Conservation (phyloP, 139 green algal genomes). For the Haematococcus lacustris region DNA sequence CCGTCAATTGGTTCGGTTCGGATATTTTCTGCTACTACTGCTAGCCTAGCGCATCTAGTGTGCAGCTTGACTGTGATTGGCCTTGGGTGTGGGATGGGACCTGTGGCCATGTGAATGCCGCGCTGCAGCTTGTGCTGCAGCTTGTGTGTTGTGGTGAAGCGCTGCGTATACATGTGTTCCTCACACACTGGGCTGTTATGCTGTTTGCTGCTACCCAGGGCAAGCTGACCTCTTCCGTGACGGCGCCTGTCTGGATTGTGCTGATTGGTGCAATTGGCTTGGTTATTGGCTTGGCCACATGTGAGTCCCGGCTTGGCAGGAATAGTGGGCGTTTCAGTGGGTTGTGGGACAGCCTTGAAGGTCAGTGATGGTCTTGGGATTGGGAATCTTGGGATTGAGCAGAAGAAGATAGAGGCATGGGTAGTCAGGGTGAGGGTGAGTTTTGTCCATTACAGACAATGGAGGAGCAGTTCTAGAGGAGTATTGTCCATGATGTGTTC, state of each 20-base stretch:
- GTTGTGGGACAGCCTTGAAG: too few relatives aligned
- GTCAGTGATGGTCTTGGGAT: not conserved
- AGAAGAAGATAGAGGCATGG: too few relatives aligned
- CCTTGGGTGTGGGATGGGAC: too few relatives aligned
- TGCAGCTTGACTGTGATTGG: not conserved
- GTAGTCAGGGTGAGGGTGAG: not conserved
- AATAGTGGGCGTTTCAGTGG: not conserved
- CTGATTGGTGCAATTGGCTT: constrained; percentile 33
- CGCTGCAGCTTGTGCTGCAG: too few relatives aligned
- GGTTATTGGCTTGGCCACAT: constrained; percentile 45
- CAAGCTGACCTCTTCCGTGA: constrained; percentile 12
- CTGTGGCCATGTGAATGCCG: too few relatives aligned
- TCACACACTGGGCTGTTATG: not conserved
- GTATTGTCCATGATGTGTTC: constrained; percentile 16
- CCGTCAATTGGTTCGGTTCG: too few relatives aligned
- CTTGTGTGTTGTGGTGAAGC: too few relatives aligned
- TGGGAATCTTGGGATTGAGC: not conserved
- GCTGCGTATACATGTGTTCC: too few relatives aligned
- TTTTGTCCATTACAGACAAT: too few relatives aligned
- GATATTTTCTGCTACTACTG: too few relatives aligned
- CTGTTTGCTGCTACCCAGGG: constrained; percentile 9
- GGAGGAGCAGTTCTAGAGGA: not conserved
- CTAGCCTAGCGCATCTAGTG: not conserved
- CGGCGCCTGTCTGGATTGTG: constrained; percentile 39
- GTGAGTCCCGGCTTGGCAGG: constrained; percentile 39